phyloP scores from a whole-genome alignment of 352 stramenopile species.

The Globisporangium heterothallicum region DNA sequence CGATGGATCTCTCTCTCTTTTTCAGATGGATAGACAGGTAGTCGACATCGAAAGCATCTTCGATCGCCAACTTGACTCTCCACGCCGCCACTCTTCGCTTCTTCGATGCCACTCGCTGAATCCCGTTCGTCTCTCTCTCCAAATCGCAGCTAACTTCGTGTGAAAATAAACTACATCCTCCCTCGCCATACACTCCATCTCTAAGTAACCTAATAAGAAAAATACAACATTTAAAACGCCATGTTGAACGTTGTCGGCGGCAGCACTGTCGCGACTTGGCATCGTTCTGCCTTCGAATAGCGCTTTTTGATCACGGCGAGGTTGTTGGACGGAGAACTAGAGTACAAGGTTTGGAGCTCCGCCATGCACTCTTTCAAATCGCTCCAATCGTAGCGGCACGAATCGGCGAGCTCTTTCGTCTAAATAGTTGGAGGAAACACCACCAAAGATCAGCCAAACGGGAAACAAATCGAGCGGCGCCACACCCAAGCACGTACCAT shows the following conservation, averaged over 20 bases:
- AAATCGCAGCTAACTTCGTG: background rate
- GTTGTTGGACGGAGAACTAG: conserved; percentile 74
- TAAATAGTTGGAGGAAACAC: conserved; percentile 14
- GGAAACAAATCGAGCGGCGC: background rate
- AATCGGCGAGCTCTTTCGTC: conserved; percentile 79
- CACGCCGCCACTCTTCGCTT: too few relatives aligned
- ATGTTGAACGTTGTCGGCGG: conserved; percentile 77
- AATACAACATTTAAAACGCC: conserved; percentile 55
- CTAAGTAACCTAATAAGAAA: conserved; percentile 11
- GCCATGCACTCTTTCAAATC: conserved; percentile 81
- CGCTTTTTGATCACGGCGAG: conserved; percentile 86
- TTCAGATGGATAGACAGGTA: too few relatives aligned
- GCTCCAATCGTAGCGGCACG: conserved; percentile 67
- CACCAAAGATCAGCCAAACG: background rate
- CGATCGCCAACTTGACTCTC: too few relatives aligned
- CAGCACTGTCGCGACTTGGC: conserved; percentile 68
- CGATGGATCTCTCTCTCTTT: too few relatives aligned
- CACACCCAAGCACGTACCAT: conserved; percentile 32
- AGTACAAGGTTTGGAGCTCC: conserved; percentile 79
- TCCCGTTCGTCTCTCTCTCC: background rate
- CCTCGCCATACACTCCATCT: background rate
- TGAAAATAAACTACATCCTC: background rate
- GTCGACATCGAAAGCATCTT: too few relatives aligned
- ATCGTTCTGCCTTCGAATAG: conserved; percentile 82
- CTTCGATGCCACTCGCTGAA: too few relatives aligned